Base-by-base conservation (phyloP, 208 protist species). In the Leishmania lainsoni region DNA sequence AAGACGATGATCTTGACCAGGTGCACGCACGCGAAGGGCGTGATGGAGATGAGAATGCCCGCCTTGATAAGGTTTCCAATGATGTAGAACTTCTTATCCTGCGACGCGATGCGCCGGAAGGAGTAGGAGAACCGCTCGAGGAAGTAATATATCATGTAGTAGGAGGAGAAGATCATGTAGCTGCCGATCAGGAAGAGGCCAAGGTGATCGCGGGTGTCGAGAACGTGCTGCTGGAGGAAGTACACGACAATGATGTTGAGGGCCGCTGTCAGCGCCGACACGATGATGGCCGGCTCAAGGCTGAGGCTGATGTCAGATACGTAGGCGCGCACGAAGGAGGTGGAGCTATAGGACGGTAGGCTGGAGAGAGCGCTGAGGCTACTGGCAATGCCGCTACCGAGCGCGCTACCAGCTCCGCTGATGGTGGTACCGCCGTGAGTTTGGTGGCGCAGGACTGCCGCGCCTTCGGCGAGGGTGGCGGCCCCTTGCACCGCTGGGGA, bases 11-110 rank as follows among this genome's bases (percentile, higher is more conserved):
- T 96, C 58, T 91, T 87, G n/a, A 80, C 86, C 26, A 98, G 88
- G 73, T 96, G 90, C 42, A 90, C 81, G 65, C 91, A 83, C 9
- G 95, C 92, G 78, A 97, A 97, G 1, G 95, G 95, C 26, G 94
- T 97, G 76, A 98, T 92, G 74, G 94, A 95, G 77, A 96, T 87
- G 51, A 98, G 86, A 66, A 98, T 93, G 61, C 93, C 93, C 5
- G 93, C 92, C 75, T 98, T 98, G 73, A 98, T 93, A 17, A 97
- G 80, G 82, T 98, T 98, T 20, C 92, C 91, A 71, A 98, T 96
- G 59, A 95, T 97, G 87, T 98, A 98, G 61, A 98, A 98, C 80
- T 96, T 93, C 72, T 98, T 98, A 52, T 97, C 95, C 51, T 92
- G 87, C 52, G 94, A 95, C 9, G 83, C 80, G 72, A 98, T 97